Conservation (phyloP, 768 basidiomycete genomes). For the Auriculariales sp. region DNA sequence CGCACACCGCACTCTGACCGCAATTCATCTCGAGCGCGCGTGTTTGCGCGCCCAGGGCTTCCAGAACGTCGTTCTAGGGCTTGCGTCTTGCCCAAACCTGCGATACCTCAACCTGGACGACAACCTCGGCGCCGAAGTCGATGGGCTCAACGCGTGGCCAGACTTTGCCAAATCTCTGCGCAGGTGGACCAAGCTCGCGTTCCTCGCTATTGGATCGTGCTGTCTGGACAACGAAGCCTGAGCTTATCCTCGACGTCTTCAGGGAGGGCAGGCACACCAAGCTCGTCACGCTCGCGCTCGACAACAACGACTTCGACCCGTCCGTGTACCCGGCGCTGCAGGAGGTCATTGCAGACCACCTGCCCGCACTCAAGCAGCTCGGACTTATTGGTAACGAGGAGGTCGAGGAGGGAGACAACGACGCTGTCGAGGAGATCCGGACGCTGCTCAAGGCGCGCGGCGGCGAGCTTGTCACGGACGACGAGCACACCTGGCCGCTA, state of each 20-base stretch:
- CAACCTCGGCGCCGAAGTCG: no score
- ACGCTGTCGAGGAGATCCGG: constrained; percentile 37
- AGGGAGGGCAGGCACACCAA: no score
- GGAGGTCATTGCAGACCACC: constrained; percentile 41
- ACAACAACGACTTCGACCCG: constrained; percentile 57
- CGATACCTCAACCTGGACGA: constrained; percentile 84
- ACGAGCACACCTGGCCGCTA: no score
- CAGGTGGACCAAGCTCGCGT: no score
- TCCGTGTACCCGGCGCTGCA: constrained; percentile 64
- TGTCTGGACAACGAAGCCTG: no score
- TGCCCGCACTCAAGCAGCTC: constrained; percentile 45
- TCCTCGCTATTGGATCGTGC: no score
- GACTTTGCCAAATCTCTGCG: no score
- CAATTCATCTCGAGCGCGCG: constrained; percentile 94
- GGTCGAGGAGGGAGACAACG: constrained; percentile 69
- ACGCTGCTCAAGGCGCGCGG: constrained; percentile 46
- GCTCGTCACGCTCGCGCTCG: constrained; percentile 47
- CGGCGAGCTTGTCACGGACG: constrained; percentile 49
- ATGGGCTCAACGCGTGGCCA: constrained; percentile 14
- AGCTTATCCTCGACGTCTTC: no score
- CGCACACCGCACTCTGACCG: constrained; percentile 69
- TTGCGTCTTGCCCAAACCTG: constrained; percentile 51
- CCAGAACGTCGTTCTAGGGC: constrained; percentile 69
- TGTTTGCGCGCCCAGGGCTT: constrained; percentile 76
- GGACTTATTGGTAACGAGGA: constrained; percentile 74